Conservation (phyloP, 2,329 filamentous ascomycete genomes). For the Botrytis hyacinthi region DNA sequence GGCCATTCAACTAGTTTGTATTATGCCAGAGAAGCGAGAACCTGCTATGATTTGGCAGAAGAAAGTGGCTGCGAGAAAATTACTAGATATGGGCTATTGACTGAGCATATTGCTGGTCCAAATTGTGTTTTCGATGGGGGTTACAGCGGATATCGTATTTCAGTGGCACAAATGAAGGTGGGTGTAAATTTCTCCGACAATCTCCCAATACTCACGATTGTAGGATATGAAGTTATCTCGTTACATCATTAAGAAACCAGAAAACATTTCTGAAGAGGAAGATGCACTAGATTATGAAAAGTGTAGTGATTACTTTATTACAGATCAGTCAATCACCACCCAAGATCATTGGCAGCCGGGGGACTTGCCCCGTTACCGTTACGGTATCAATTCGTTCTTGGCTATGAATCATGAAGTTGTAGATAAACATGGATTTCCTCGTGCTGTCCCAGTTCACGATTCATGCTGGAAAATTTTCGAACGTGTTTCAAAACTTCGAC, state of each 20-base stretch:
- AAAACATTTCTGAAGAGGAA: conserved; percentile 2
- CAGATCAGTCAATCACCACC: conserved; percentile 12
- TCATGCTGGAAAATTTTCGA: conserved; percentile 28
- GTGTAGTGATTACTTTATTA: conserved; percentile 22
- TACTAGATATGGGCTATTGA: background rate
- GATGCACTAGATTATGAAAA: conserved; percentile 18
- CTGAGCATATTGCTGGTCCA: conserved; percentile 4
- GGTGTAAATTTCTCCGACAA: background rate
- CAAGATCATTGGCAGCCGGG: background rate
- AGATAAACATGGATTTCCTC: background rate
- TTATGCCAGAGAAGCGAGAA: background rate
- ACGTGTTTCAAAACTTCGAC: conserved; percentile 18
- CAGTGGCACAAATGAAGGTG: background rate
- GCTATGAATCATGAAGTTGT: conserved; percentile 8
- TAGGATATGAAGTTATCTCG: conserved; percentile 14
- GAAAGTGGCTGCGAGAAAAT: background rate
- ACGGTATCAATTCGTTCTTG: conserved; percentile 8
- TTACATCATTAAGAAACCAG: conserved; percentile 22
- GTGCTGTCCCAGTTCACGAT: conserved; percentile 21
- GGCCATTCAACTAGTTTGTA: background rate
- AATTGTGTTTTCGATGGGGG: background rate
- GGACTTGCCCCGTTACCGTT: conserved; percentile 2
- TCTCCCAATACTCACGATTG: background rate
- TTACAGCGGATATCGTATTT: conserved; percentile 5
- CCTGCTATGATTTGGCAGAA: background rate